A percentile compares a stretch with the other conserved stretches of the same genome.
Conservation (phyloP, 805 yeast genomes). For the Candida suzukii region DNA sequence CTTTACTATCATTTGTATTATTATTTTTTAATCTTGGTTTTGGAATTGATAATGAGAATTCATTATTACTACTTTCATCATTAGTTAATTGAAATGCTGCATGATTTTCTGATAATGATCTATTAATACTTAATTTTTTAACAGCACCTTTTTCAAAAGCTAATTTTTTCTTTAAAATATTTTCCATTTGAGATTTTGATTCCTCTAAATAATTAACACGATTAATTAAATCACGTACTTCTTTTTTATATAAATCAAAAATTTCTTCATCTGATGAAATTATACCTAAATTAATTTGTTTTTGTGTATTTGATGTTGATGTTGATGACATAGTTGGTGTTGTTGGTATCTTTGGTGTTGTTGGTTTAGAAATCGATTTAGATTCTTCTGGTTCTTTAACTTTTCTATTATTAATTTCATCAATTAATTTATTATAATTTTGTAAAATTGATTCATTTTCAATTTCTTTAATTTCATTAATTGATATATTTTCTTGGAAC, state of each 20-base stretch:
- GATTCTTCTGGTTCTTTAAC: too few relatives aligned
- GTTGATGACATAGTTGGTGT: too few relatives aligned
- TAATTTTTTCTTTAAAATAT: constrained; percentile 13
- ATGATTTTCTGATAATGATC: constrained; percentile 1
- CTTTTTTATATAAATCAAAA: constrained; percentile 21
- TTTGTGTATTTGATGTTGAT: neutral
- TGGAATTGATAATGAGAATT: constrained; percentile 1
- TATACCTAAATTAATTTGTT: constrained; percentile 6
- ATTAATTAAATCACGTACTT: constrained; percentile 16
- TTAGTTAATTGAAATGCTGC: neutral
- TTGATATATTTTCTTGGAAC: neutral
- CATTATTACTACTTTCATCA: too few relatives aligned
- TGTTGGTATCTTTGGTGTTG: too few relatives aligned
- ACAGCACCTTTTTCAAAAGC: constrained; percentile 18
- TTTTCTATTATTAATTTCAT: too few relatives aligned
- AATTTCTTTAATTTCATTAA: neutral
- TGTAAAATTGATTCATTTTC: neutral
- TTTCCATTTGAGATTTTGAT: constrained; percentile 16
- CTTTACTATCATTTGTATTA: neutral
- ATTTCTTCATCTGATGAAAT: constrained; percentile 20
- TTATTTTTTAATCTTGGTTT: neutral
- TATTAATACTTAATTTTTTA: constrained; percentile 8
- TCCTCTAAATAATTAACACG: constrained; percentile 14
- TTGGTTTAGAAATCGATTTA: too few relatives aligned
- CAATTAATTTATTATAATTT: neutral